Evolutionary conservation across 345 rosid species (phyloP), one percentile per base, ranked within the genome.

Genomic region (Clarkia xantiana): DNA sequence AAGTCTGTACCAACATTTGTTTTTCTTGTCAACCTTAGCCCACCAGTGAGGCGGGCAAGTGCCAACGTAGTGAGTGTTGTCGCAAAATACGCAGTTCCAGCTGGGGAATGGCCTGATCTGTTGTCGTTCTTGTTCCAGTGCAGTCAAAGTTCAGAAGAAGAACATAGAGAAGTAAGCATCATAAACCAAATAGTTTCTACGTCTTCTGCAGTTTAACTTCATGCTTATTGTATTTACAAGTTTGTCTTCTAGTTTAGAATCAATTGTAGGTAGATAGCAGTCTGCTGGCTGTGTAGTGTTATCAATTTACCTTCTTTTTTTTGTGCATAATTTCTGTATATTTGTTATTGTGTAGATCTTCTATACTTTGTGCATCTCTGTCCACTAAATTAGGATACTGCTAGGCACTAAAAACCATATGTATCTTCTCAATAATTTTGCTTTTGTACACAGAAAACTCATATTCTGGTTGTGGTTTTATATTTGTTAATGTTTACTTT

Each of bases 41-140:
- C 90, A 2, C 94, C 87, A 0, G 99, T 93, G 62, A 71, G 99
- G 60, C 81, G 90, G 62, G 99, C 99, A 15, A 93, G 99, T 61
- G 99, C 99, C 11, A 87, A 91, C 67, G 99, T 87, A 46, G 99
- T 91, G 56, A 87, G 96, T 57, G 78, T 91, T 1, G 65, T 87
- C 10, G 96, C 99, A 0, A 91, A 91, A 71, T 87, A 91, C 38
- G 94, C 94, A 5, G 90, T 91, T 58, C 94, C 94, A 14, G 85
- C 83, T 1, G 99, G 99, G 49, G 99, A 91, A 68, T 91, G 99
- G 99, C 82, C 94, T 50, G 99, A 91, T 59, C 71, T 91, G 45
- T 67, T 91, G 54, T 77, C 86, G 0, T 87, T 91, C 62, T 57
- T 91, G 73, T 91, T 91, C 57, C 90, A 91, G 45, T 91, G 93